Evolutionary conservation across 345 rosid species (phyloP).

Genomic region (Durio zibethinus): DNA sequence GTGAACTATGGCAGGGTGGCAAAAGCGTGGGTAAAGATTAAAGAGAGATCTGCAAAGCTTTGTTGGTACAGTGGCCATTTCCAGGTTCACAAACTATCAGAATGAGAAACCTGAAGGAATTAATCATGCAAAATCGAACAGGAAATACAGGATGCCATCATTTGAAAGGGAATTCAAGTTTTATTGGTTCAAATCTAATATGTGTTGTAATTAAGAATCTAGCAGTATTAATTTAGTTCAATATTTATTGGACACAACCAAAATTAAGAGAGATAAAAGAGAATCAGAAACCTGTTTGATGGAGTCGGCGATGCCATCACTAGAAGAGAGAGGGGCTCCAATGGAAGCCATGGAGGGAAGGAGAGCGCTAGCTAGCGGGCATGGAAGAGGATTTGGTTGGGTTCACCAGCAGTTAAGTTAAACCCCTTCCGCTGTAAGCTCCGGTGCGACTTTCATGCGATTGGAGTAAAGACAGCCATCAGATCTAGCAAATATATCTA

Average conservation of each 20-base stretch:
- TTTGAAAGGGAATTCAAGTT: neutral
- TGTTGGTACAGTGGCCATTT: conserved; percentile 28
- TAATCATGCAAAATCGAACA: neutral
- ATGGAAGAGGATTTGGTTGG: neutral
- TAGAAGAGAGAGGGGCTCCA: neutral
- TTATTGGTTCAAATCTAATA: neutral
- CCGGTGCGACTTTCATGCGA: too few species aligned
- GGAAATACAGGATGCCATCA: too few species aligned
- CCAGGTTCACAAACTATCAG: neutral
- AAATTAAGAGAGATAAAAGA: neutral
- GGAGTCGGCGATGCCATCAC: neutral
- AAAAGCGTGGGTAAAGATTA: conserved; percentile 7
- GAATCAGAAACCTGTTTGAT: neutral
- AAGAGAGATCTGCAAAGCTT: conserved; percentile 21
- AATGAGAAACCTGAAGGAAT: neutral
- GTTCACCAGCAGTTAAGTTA: neutral
- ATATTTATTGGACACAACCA: neutral
- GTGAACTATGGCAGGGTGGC: conserved; percentile 17
- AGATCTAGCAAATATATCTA: too few species aligned
- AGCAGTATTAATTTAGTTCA: neutral
- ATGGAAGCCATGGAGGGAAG: neutral
- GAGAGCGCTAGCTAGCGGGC: too few species aligned
- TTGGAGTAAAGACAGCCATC: too few species aligned
- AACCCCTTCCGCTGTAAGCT: too few species aligned
- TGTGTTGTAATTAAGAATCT: neutral